Conservation (phyloP, 2,329 filamentous ascomycete genomes). For the Colletotrichum coccodes region DNA sequence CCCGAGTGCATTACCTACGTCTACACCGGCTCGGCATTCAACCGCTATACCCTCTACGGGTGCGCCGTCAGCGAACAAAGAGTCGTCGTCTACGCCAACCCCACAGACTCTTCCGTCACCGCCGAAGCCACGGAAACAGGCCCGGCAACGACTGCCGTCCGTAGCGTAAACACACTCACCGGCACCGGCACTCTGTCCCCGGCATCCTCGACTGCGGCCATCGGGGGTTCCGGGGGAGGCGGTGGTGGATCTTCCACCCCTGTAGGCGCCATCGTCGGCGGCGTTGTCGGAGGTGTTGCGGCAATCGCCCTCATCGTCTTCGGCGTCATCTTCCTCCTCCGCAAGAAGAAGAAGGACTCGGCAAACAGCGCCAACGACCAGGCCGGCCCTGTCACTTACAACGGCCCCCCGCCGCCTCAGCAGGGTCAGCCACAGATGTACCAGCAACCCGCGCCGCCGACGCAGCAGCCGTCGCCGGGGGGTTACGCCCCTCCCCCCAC, state of each 20-base stretch:
- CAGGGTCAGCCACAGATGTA: slow-evolving; percentile 31
- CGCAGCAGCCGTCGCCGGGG: slow-evolving; percentile 34
- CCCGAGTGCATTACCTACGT: slow-evolving; percentile 44
- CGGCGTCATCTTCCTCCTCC: slow-evolving; percentile 42
- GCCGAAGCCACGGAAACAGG: not conserved
- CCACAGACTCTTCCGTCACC: slow-evolving; percentile 20
- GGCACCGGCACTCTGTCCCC: not conserved
- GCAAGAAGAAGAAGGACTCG: slow-evolving; percentile 36
- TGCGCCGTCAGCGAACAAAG: slow-evolving; percentile 39
- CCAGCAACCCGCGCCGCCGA: slow-evolving; percentile 22
- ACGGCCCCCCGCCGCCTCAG: slow-evolving; percentile 6
- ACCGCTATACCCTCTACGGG: slow-evolving; percentile 42
- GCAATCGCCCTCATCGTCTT: slow-evolving; percentile 41
- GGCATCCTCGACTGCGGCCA: slow-evolving; percentile 36
- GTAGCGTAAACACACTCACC: not conserved
- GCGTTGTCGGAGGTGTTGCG: slow-evolving; percentile 48
- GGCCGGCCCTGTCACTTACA: not conserved
- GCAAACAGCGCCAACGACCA: slow-evolving; percentile 14
- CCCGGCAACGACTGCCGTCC: not conserved
- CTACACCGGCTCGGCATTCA: slow-evolving; percentile 35
- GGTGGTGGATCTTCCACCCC: slow-evolving; percentile 42
- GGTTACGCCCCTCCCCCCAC: slow-evolving; percentile 28
- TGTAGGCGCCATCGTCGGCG: slow-evolving; percentile 49
- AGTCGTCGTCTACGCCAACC: slow-evolving; percentile 37
- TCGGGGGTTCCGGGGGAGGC: slow-evolving; percentile 49